Percentiles rank a stretch among this genome's conserved stretches.
Evolutionary conservation across 768 basidiomycete species (phyloP).

Genomic region (Phanerochaete carnosa): DNA sequence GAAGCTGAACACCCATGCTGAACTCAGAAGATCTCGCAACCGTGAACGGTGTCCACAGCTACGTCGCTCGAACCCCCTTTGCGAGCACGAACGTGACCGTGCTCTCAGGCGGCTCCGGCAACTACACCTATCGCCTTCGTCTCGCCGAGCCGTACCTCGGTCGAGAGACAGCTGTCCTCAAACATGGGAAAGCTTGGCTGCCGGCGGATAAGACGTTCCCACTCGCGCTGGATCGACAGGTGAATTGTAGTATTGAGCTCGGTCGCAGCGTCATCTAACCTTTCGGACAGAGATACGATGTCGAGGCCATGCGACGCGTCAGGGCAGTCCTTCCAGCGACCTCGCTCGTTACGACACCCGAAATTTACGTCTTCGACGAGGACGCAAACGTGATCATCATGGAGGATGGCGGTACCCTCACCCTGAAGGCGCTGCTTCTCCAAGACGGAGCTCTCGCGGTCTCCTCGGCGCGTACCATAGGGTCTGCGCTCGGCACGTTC

Average conservation of each 20-base stretch:
- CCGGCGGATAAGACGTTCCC: conserved; percentile 20
- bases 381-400: conserved; percentile 52
- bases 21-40: background rate
- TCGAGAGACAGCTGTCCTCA: conserved; percentile 48
- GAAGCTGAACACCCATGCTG: background rate
- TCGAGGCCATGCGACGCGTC: conserved; percentile 47
- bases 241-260: conserved; percentile 21
- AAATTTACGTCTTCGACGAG: conserved; percentile 47
- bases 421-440: conserved; percentile 38
- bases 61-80: conserved; percentile 48
- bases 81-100: conserved; percentile 34
- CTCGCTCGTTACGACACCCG: conserved; percentile 45
- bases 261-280: too few species aligned
- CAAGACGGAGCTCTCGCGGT: conserved; percentile 18
- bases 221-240: conserved; percentile 54
- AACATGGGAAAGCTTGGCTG: conserved; percentile 45
- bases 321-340: conserved; percentile 32
- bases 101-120: conserved; percentile 51
- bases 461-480: conserved; percentile 41
- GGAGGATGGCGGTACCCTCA: conserved; percentile 52
- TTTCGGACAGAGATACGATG: conserved; percentile 37
- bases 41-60: conserved; percentile 31
- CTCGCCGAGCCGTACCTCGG: conserved; percentile 40
- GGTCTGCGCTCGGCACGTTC: conserved; percentile 51
- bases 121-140: conserved; percentile 56